Conservation (phyloP, 108 stramenopile genomes). For the Fistulifera solaris region DNA sequence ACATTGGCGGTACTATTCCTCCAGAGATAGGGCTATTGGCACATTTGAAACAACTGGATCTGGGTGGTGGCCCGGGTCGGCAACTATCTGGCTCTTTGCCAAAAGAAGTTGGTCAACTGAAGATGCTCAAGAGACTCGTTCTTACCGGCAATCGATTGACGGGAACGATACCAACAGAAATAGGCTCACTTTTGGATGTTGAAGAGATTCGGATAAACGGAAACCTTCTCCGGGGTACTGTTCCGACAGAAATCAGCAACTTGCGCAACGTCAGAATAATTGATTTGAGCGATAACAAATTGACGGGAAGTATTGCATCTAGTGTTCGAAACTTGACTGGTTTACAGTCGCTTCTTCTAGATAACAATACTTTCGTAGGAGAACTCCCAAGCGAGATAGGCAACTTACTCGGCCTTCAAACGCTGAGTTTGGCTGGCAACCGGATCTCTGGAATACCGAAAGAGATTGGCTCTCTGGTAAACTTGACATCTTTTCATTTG, state of each 20-base stretch:
- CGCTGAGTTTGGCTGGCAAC: neutral
- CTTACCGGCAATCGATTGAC: constrained; percentile 37
- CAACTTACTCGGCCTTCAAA: neutral
- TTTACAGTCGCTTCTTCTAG: neutral
- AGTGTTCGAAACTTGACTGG: neutral
- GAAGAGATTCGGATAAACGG: constrained; percentile 18
- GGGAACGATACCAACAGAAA: constrained; percentile 43
- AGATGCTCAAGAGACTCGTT: constrained; percentile 32
- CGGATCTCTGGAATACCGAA: neutral
- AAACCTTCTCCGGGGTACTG: neutral
- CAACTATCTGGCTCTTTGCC: constrained; percentile 30
- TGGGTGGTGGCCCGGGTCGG: constrained; percentile 3
- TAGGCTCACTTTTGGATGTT: constrained; percentile 25
- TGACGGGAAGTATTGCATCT: constrained; percentile 14
- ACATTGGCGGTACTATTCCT: constrained; percentile 1
- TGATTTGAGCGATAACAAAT: constrained; percentile 15
- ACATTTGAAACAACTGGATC: neutral
- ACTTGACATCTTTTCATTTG: neutral
- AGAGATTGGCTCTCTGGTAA: neutral
- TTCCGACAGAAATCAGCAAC: constrained; percentile 2
- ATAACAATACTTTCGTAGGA: neutral
- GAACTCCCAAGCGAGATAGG: neutral
- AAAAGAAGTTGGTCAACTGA: constrained; percentile 41
- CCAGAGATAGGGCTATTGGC: constrained; percentile 4
- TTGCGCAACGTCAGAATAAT: constrained; percentile 7